These are phyloP conservation scores for Tolypocladium ovalisporum DNA, from an alignment of 2,329 filamentous ascomycete species.

Conservation along the genomic window DNA sequence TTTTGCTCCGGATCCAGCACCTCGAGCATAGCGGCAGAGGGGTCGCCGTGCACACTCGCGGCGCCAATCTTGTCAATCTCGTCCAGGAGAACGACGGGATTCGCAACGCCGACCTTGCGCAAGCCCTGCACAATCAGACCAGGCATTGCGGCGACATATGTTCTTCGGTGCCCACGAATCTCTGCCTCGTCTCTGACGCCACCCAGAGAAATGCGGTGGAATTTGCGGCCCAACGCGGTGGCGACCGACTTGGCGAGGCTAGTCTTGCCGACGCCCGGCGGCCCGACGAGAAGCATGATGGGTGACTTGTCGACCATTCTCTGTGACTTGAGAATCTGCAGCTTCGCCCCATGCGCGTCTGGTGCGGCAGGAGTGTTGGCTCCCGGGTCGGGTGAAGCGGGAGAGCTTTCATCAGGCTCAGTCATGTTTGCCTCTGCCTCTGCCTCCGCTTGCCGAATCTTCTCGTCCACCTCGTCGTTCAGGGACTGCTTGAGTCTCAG, in stretches of 20 bases:
- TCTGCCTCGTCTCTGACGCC: conserved; percentile 95
- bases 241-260: conserved; percentile 90
- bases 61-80: conserved; percentile 96
- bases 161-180: conserved; percentile 87
- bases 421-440: conserved; percentile 40
- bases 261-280: conserved; percentile 92
- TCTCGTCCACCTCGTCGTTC: conserved; percentile 70
- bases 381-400: conserved; percentile 11
- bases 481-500: conserved; percentile 86
- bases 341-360: conserved; percentile 42
- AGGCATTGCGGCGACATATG: conserved; percentile 98
- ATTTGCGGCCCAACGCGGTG: conserved; percentile 83
- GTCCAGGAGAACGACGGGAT: conserved; percentile 90
- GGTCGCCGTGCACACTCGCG: conserved; percentile 88
- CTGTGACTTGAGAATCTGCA: conserved; percentile 69
- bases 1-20: conserved; percentile 97
- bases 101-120: conserved; percentile 90
- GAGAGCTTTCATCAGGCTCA: conserved; percentile 15
- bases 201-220: conserved; percentile 92
- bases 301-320: conserved; percentile 90
- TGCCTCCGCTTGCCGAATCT: conserved; percentile 59
- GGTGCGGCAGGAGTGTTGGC: conserved; percentile 9
- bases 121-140: conserved; percentile 87
- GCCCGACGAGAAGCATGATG: conserved; percentile 85
- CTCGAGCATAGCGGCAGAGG: conserved; percentile 94